Percentiles rank a stretch among this genome's conserved stretches.
These are phyloP conservation scores for Aspergillus sclerotioniger DNA, from an alignment of 495 filamentous ascomycete genomes.

Conservation along the genomic window DNA sequence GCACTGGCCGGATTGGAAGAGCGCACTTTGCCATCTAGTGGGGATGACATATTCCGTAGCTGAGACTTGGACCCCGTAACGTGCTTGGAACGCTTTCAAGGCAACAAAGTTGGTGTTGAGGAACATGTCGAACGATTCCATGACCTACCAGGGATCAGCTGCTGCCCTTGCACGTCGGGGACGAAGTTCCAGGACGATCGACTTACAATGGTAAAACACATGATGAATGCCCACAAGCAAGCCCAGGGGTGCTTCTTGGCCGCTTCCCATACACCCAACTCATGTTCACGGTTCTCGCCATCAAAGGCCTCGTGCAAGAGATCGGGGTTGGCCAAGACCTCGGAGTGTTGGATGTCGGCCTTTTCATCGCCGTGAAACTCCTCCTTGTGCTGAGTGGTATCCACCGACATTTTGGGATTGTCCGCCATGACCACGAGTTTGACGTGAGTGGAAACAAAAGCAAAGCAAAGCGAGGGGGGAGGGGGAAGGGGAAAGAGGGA, in stretches of 20 bases:
- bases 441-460: neutral
- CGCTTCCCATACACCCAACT: slow-evolving; percentile 28
- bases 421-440: neutral
- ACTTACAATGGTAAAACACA: slow-evolving; percentile 43
- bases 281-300: slow-evolving; percentile 32
- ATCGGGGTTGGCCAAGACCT: slow-evolving; percentile 28
- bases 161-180: neutral
- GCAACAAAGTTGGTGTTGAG: slow-evolving; percentile 39
- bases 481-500: too few species aligned
- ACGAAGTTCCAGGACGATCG: neutral
- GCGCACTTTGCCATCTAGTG: slow-evolving; percentile 37
- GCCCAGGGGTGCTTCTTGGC: slow-evolving; percentile 47
- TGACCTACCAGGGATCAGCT: slow-evolving; percentile 26
- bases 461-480: neutral
- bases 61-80: slow-evolving; percentile 24
- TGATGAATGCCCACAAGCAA: slow-evolving; percentile 42
- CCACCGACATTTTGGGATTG: slow-evolving; percentile 1
- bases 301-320: slow-evolving; percentile 36
- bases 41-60: slow-evolving; percentile 19
- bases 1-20: slow-evolving; percentile 38
- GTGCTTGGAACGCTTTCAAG: slow-evolving; percentile 22
- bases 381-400: neutral
- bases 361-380: slow-evolving; percentile 14
- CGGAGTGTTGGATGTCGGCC: slow-evolving; percentile 22
- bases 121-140: slow-evolving; percentile 44